A percentile compares a stretch with the other conserved stretches of the same genome.
phyloP scores from a whole-genome alignment of 2,329 filamentous ascomycete species.

The Grosmannia clavigera region DNA sequence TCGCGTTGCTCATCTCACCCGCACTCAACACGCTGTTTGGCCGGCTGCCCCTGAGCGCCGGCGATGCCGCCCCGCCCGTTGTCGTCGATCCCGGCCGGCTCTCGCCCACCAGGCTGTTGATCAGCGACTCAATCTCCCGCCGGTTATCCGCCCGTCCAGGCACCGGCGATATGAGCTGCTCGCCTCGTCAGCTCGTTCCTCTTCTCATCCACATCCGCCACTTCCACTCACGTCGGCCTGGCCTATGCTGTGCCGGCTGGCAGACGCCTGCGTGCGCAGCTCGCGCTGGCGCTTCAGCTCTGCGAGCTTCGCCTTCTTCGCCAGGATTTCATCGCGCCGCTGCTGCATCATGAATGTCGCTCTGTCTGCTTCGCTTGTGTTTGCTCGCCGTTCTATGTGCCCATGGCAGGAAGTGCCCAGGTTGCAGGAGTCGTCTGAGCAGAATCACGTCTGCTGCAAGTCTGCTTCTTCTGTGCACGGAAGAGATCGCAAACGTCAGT shows the following conservation, averaged over 20 bases:
- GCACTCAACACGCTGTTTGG: constrained; percentile 79
- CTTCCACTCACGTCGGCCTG: constrained; percentile 52
- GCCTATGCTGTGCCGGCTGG: constrained; percentile 55
- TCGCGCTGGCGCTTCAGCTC: constrained; percentile 91
- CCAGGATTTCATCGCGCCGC: constrained; percentile 89
- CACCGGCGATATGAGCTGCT: constrained; percentile 54
- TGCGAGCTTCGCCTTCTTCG: constrained; percentile 92
- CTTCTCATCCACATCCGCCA: not conserved
- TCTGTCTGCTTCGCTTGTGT: not conserved
- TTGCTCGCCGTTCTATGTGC: constrained; percentile 20
- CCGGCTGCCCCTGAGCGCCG: constrained; percentile 57
- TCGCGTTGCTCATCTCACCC: constrained; percentile 67
- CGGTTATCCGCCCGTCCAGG: constrained; percentile 57
- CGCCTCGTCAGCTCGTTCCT: not conserved
- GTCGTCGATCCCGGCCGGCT: constrained; percentile 53
- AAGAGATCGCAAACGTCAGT: too few relatives aligned
- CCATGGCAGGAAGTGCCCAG: constrained; percentile 27
- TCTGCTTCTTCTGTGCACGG: not conserved
- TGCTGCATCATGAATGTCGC: constrained; percentile 41
- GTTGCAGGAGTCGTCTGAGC: not conserved
- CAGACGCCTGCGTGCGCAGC: constrained; percentile 62
- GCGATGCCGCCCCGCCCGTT: constrained; percentile 48
- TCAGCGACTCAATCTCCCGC: constrained; percentile 72
- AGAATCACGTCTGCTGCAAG: not conserved
- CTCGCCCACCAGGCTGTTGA: constrained; percentile 71